These are phyloP conservation scores for Microcos paniculata DNA, from an alignment of 345 rosid genomes.

Conservation along the genomic window DNA sequence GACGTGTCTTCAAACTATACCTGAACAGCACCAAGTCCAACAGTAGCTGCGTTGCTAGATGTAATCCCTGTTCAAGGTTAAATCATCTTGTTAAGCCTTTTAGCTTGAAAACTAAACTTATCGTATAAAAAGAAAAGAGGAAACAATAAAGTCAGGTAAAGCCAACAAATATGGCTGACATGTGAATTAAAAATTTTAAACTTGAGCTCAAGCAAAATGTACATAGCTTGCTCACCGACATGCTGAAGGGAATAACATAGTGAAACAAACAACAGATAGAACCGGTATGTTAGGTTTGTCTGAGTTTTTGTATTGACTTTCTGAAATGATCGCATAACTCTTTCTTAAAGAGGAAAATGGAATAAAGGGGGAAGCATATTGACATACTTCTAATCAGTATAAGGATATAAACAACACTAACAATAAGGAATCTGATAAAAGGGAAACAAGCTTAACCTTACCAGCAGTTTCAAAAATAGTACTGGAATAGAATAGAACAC, in stretches of 20 bases:
- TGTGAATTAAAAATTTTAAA: neutral
- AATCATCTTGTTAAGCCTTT: constrained; percentile 14
- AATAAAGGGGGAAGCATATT: neutral
- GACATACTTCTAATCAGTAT: neutral
- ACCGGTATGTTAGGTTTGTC: neutral
- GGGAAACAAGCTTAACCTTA: constrained; percentile 30
- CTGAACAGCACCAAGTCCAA: constrained; percentile 89
- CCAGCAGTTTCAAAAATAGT: constrained; percentile 85
- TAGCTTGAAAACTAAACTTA: neutral
- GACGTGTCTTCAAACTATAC: constrained; percentile 33
- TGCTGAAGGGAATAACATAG: neutral
- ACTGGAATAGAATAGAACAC: constrained; percentile 85
- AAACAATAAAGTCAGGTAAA: neutral
- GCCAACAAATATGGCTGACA: neutral
- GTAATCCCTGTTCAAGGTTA: constrained; percentile 60
- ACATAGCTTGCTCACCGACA: neutral
- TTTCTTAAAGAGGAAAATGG: neutral
- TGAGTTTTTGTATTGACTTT: neutral
- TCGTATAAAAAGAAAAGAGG: neutral
- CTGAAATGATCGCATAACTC: neutral
- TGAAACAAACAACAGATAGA: neutral
- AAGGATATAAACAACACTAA: neutral
- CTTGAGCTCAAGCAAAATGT: neutral
- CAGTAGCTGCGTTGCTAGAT: constrained; percentile 77
- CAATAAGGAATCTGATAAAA: neutral